Conservation (phyloP, 768 basidiomycete species). For the Podaxis sp. region DNA sequence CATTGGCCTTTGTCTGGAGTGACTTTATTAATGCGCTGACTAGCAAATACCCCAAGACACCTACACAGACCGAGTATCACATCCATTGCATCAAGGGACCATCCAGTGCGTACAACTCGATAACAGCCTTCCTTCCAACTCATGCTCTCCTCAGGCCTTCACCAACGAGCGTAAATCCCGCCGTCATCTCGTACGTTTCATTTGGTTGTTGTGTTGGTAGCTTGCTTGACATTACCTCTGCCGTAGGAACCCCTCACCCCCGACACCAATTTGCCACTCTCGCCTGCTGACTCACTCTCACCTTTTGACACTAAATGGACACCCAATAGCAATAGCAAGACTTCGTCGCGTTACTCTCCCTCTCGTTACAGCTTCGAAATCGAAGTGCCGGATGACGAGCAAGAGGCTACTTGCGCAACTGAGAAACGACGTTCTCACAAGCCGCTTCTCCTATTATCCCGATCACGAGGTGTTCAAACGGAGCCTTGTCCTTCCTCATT, state of each 20-base stretch:
- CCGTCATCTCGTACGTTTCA: conserved; percentile 3
- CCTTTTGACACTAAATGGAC: conserved; percentile 32
- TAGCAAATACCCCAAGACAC: conserved; percentile 42
- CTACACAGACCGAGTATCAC: conserved; percentile 42
- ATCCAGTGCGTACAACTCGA: conserved; percentile 24
- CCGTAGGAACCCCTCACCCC: conserved; percentile 41
- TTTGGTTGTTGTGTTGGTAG: neutral
- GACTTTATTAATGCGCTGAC: conserved; percentile 2
- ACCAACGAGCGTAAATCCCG: conserved; percentile 9
- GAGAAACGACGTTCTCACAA: conserved; percentile 39
- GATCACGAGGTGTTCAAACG: conserved; percentile 70
- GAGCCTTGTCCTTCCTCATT: conserved; percentile 37
- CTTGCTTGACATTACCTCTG: neutral
- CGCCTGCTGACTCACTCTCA: conserved; percentile 35
- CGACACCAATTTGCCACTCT: conserved; percentile 43
- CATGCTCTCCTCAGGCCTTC: neutral
- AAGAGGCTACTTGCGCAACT: conserved; percentile 24
- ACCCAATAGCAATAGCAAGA: conserved; percentile 23
- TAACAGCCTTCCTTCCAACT: neutral
- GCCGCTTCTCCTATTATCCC: conserved; percentile 52
- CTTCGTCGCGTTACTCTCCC: conserved; percentile 27
- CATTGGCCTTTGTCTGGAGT: neutral
- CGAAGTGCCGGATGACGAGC: conserved; percentile 37
- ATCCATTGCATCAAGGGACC: conserved; percentile 37
- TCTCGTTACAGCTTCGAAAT: conserved; percentile 43